These are phyloP conservation scores for Chenopodium suecicum DNA, from an alignment of 148 eudicot species.

Conservation along the genomic window DNA sequence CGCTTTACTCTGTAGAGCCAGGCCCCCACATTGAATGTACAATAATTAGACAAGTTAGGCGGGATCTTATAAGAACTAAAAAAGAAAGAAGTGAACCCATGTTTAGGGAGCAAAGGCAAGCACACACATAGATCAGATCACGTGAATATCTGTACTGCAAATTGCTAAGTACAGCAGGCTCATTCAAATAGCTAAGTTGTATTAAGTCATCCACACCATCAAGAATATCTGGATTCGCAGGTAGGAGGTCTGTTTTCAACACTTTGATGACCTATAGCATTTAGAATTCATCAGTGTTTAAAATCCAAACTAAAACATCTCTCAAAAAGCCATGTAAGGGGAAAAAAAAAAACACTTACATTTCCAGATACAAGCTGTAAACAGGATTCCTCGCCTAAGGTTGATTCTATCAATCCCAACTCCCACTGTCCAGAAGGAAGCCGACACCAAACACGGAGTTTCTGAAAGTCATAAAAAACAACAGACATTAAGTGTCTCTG, in stretches of 20 bases:
- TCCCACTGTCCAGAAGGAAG: constrained; percentile 68
- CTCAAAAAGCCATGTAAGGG: constrained; percentile 2
- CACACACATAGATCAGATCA: constrained; percentile 69
- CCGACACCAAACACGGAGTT: constrained; percentile 84
- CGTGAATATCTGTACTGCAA: constrained; percentile 70
- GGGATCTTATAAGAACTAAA: constrained; percentile 14
- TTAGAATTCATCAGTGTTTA: constrained; percentile 17
- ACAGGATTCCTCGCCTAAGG: constrained; percentile 56
- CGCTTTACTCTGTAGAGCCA: constrained; percentile 64
- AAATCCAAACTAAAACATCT: constrained; percentile 13
- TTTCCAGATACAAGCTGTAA: constrained; percentile 58
- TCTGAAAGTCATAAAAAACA: constrained; percentile 43
- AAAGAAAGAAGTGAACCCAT: not conserved
- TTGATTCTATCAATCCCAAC: constrained; percentile 68
- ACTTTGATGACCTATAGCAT: constrained; percentile 58
- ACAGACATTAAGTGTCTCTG: constrained; percentile 16
- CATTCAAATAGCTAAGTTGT: constrained; percentile 90
- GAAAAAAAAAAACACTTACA: constrained; percentile 48
- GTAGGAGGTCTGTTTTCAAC: constrained; percentile 58
- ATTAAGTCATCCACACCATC: constrained; percentile 91
- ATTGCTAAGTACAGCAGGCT: constrained; percentile 90
- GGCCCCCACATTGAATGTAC: not conserved
- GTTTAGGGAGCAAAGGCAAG: not conserved
- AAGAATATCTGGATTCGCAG: constrained; percentile 90
- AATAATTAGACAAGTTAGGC: not conserved